Conservation (phyloP, 1,284 basidiomycete genomes). For the Trichosporon inkin region DNA sequence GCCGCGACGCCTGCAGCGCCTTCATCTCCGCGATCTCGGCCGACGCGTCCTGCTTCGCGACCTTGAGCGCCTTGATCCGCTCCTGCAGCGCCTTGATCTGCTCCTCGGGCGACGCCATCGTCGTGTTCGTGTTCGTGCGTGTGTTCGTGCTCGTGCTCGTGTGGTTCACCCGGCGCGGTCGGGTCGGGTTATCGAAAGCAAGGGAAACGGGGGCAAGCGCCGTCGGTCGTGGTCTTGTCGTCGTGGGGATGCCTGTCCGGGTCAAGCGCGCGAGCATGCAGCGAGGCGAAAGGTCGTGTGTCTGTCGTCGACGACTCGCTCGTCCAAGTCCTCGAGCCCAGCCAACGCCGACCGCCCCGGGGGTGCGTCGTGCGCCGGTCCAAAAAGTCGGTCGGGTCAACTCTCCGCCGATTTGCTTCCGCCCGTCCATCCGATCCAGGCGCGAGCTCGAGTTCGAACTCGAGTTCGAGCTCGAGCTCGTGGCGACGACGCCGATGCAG, state of each 20-base stretch:
- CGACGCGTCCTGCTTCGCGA: slow-evolving; percentile 46
- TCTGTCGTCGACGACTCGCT: not conserved
- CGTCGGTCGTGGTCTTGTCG: not conserved
- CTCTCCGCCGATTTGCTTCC: slow-evolving; percentile 16
- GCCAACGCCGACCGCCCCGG: too few relatives aligned
- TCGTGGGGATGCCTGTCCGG: slow-evolving; percentile 6
- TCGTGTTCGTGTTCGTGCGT: too few relatives aligned
- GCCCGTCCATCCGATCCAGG: too few relatives aligned
- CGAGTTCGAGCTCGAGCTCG: too few relatives aligned
- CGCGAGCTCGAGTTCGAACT: too few relatives aligned
- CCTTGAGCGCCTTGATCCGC: slow-evolving; percentile 47
- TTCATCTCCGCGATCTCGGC: slow-evolving; percentile 49
- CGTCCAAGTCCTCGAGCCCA: too few relatives aligned
- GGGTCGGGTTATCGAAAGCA: not conserved
- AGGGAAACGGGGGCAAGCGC: not conserved
- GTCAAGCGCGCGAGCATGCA: slow-evolving; percentile 21
- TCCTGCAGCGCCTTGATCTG: slow-evolving; percentile 45
- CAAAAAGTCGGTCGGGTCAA: slow-evolving; percentile 15
- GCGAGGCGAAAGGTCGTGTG: not conserved
- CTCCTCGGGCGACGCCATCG: slow-evolving; percentile 25
- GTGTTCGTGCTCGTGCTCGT: too few relatives aligned
- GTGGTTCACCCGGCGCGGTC: slow-evolving; percentile 1
- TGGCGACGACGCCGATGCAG: too few relatives aligned
- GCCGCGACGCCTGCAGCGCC: slow-evolving; percentile 39
- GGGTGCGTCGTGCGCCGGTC: too few relatives aligned